phyloP scores from a whole-genome alignment of 306 rosid species.

The Cucumis sativus region Cucumber_9930_V3 NC_026660.2:9482001-9482500 shows the following conservation, averaged over 20 bases:
- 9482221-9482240: background rate
- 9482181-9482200: background rate
- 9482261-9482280: background rate
- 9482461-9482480: background rate
- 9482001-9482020: slow-evolving; percentile 87
- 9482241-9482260: background rate
- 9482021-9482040: slow-evolving; percentile 86
- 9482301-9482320: background rate
- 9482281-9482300: background rate
- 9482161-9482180: background rate
- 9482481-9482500: background rate
- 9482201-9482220: background rate
- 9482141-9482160: background rate
- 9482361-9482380: background rate
- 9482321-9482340: background rate
- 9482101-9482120: background rate
- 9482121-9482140: background rate
- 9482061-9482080: slow-evolving; percentile 93
- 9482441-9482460: slow-evolving; percentile 94
- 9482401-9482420: slow-evolving; percentile 99
- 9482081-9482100: slow-evolving; percentile 43
- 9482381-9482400: slow-evolving; percentile 34
- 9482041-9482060: slow-evolving; percentile 88
- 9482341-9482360: background rate
- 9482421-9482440: slow-evolving; percentile 98